Percentiles rank a stretch among this genome's conserved stretches.
Conservation (phyloP, 225 moss, liverwort and hornwort species). For the Sphagnum tenellum region DNA sequence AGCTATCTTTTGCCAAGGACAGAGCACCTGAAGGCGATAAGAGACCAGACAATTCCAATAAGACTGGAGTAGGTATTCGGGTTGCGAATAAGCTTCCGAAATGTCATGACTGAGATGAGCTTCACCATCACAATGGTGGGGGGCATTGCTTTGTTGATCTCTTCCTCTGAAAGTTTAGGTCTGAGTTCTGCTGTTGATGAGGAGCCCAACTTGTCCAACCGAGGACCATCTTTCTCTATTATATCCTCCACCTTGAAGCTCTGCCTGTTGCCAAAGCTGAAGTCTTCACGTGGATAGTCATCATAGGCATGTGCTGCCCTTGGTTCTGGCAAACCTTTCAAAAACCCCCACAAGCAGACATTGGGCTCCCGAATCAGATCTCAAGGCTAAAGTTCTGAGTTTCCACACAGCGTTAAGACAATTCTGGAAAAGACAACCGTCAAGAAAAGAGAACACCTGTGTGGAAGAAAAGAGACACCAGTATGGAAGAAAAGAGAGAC, state of each 20-base stretch:
- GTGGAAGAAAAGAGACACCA: neutral
- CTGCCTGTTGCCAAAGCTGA: slow-evolving; percentile 90
- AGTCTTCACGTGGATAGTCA: slow-evolving; percentile 77
- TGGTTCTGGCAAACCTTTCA: slow-evolving; percentile 13
- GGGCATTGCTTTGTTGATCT: slow-evolving; percentile 51
- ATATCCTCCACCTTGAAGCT: slow-evolving; percentile 71
- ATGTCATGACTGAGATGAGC: slow-evolving; percentile 84
- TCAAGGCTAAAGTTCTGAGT: too few species aligned
- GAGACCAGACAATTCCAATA: slow-evolving; percentile 78
- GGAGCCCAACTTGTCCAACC: slow-evolving; percentile 79
- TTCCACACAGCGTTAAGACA: too few species aligned
- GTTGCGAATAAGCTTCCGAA: slow-evolving; percentile 85
- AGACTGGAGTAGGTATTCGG: slow-evolving; percentile 90
- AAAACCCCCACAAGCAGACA: too few species aligned
- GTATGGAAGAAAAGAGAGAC: neutral
- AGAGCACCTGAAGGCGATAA: slow-evolving; percentile 74
- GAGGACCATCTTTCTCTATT: slow-evolving; percentile 68
- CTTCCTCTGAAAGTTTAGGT: slow-evolving; percentile 76
- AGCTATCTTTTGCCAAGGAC: too few species aligned
- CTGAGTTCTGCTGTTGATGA: slow-evolving; percentile 80
- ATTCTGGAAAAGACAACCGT: too few species aligned
- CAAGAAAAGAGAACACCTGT: neutral
- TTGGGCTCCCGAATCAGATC: too few species aligned
- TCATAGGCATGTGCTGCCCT: slow-evolving; percentile 50
- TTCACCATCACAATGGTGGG: slow-evolving; percentile 76